Base-by-base conservation (phyloP, 2,329 filamentous ascomycete genomes). In the Exophiala sideris region DNA sequence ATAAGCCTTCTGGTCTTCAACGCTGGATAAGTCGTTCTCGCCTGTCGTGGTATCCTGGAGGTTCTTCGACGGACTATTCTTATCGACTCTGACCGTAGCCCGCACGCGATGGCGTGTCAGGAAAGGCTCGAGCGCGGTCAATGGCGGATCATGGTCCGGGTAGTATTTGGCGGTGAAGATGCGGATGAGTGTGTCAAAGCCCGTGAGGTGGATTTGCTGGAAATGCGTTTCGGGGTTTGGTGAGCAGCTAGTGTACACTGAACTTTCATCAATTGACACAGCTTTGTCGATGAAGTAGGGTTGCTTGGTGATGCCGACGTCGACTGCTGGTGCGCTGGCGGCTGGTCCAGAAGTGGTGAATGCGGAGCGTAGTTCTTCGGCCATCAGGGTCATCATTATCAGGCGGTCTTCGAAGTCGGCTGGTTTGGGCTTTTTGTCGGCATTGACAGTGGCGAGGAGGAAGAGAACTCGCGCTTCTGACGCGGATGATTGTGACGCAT, bases 401-500 rank as follows among this genome's bases (percentile, higher is more conserved):
- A 78, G 65, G 7, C 76, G 69, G 59, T 77, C 74, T 64, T 77
- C 75, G 49, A 78, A 78, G 7, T 65, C 64, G 14, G 74, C 75
- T 1, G 75, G 75, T 57, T 76, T 76, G 24, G 73, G 68, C 10
- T 80, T 77, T 62, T 85, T 85, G 66, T 86, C 83, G 14, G 83
- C 83, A 73, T 86, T 86, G 64, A 83, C 77, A 0, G 80, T 84
- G 41, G 81, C 82, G 49, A 86, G 80, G 1, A 86, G 73, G 1
- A 86, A 73, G 3, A 86, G 67, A 2, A 86, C 64, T 7, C 82
- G 41, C n/a, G 41, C n/a, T 1, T 67, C 50, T 68, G 68, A 3
- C 74, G 73, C n/a, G 62, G 41, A 14, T 62, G 44, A 24, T 48
- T 48, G 48, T 33, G 45, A 40, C 39, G 34, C 11, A 2, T 39